Base-by-base conservation (phyloP, 768 basidiomycete genomes). In the Leccinum olivaceopallidum region DNA sequence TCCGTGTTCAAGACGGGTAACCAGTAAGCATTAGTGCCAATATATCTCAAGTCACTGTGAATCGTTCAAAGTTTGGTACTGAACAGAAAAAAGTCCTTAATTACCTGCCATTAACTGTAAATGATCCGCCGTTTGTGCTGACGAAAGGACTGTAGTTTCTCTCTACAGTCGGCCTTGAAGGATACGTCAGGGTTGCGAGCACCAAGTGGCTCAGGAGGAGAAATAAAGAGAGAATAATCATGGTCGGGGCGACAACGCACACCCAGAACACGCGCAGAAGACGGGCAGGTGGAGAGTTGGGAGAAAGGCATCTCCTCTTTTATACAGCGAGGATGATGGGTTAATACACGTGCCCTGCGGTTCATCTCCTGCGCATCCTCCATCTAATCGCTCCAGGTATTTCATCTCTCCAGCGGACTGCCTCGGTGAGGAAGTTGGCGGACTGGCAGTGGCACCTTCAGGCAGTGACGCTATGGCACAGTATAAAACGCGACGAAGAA, bases 1-100 rank as follows among this genome's bases (percentile, higher is more conserved):
- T 81, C 70, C 28, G 76, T 69, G 67, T 87, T 86, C 36, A 90
- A 68, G 47, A 76, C 72, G 32, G 80, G 72, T 36, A 90, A 67
- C 89, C 88, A 90, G 73, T 89, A 89, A 2, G 82, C 85, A 60
- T 86, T 86, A 1, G 88, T 87, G 16, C 86, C 83, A 12, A 80
- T 68, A 59, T 78, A 83, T 44, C 65, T 63, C 58, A 83, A 76
- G 14, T 73, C 55, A 53, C 80, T 81, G 64, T 22, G 55, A 49
- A 51, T 59, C 74, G 64, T 42, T 16, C 53, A 74, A 72, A 2
- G 67, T 60, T 60, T 75, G 71, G 62, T 14, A 10, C 53, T 47
- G 53, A 26, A 26, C 18, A 44, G 22, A 53, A 50, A 52, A 39
- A 24, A 18, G 2, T 3, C 1, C 39, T 47, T 59, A 48, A 47